Percentiles rank a stretch among this genome's conserved stretches.
phyloP scores from a whole-genome alignment of 768 basidiomycete species.

The Piloderma croceum region DNA sequence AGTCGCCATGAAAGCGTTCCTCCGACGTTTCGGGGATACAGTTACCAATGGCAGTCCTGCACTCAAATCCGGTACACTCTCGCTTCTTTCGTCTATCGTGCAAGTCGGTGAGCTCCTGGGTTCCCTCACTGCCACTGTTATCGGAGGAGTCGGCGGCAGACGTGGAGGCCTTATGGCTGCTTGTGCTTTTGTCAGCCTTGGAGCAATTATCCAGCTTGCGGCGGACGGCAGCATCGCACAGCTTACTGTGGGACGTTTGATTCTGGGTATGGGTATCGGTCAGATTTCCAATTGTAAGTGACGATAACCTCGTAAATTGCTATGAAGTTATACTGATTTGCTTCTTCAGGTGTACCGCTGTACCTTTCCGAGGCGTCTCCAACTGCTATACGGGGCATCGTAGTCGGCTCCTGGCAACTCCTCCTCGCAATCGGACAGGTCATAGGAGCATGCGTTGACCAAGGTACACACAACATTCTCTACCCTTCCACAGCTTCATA shows the following conservation, averaged over 20 bases:
- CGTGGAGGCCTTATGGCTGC: constrained; percentile 1
- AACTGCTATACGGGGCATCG: constrained; percentile 4
- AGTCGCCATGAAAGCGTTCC: constrained; percentile 5
- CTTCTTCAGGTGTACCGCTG: no score
- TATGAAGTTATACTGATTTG: no score
- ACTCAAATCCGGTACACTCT: not conserved
- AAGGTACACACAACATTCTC: no score
- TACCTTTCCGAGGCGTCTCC: constrained; percentile 1
- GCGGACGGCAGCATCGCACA: constrained; percentile 2
- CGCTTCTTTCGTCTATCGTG: constrained; percentile 6
- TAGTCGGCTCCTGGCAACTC: constrained; percentile 6
- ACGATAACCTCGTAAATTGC: not conserved
- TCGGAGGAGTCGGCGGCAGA: constrained; percentile 4
- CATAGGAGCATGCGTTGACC: constrained; percentile 8
- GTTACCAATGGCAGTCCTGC: constrained; percentile 1
- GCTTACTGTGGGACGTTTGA: constrained; percentile 1
- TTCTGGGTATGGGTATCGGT: constrained; percentile 7
- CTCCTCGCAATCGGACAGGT: constrained; percentile 8
- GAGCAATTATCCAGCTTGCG: constrained; percentile 4
- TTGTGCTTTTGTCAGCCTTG: constrained; percentile 3
- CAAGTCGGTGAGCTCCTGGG: constrained; percentile 8
- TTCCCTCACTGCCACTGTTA: constrained; percentile 3
- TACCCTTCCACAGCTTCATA: constrained; percentile 2
- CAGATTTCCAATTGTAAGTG: constrained; percentile 3
- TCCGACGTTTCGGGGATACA: not conserved